These are phyloP conservation scores for Smithsoniella earleae DNA, from an alignment of 163 green algal species.

Conservation along the genomic window DNA sequence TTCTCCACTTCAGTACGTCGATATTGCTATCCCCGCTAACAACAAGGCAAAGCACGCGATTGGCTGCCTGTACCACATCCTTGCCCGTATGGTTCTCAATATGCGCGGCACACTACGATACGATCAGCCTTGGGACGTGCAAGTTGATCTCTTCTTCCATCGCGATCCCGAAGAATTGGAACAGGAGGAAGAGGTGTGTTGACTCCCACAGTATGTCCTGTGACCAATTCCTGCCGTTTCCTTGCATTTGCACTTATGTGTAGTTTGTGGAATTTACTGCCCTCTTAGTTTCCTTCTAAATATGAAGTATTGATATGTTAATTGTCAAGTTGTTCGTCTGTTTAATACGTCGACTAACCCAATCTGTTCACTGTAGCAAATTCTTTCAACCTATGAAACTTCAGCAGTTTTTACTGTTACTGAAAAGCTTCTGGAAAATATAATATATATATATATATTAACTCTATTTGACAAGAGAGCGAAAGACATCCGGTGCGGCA, in stretches of 20 bases:
- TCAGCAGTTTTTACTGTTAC: not conserved
- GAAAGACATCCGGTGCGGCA: too few relatives aligned
- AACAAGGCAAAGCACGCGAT: slow-evolving; percentile 99
- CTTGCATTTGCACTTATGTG: not conserved
- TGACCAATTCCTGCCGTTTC: too few relatives aligned
- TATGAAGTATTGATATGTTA: not conserved
- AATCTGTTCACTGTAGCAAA: not conserved
- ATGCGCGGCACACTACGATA: slow-evolving; percentile 80
- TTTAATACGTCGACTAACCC: not conserved
- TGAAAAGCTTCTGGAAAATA: not conserved
- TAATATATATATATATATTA: not conserved
- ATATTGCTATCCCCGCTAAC: slow-evolving; percentile 99
- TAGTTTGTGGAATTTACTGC: not conserved
- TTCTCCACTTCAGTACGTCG: slow-evolving; percentile 84
- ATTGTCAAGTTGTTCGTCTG: not conserved
- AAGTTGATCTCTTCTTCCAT: slow-evolving; percentile 99
- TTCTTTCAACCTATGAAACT: not conserved
- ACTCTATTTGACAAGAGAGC: not conserved
- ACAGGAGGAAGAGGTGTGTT: slow-evolving; percentile 67
- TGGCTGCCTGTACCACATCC: slow-evolving; percentile 93
- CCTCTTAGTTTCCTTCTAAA: too few relatives aligned
- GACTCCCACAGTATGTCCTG: slow-evolving; percentile 10
- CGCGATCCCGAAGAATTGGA: slow-evolving; percentile 88
- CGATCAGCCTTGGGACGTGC: slow-evolving; percentile 79
- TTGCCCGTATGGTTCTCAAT: slow-evolving; percentile 95